phyloP scores from a whole-genome alignment of 73 alveolate genomes.

The Paramecium caudatum region DNA sequence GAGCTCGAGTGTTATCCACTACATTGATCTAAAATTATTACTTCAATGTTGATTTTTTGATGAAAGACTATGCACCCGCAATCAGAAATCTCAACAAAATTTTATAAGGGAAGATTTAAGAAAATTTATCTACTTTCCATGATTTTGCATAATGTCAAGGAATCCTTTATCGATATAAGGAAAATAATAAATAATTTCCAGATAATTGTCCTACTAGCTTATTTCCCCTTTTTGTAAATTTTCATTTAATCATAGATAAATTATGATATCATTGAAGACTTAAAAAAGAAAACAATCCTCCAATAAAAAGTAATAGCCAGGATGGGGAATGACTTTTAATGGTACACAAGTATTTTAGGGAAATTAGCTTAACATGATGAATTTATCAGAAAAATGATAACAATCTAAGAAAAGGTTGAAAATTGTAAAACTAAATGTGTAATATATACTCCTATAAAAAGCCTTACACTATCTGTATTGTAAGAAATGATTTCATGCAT shows the following conservation, averaged over 20 bases:
- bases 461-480: conserved; percentile 50
- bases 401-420: conserved; percentile 65
- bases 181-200: not conserved
- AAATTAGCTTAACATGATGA: conserved; percentile 52
- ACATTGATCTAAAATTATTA: conserved; percentile 6
- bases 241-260: conserved; percentile 25
- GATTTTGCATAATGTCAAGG: conserved; percentile 47
- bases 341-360: conserved; percentile 50
- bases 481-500: conserved; percentile 70
- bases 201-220: conserved; percentile 42
- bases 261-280: conserved; percentile 59
- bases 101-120: not conserved
- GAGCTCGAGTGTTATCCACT: not conserved
- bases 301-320: conserved; percentile 58
- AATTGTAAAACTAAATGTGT: conserved; percentile 51
- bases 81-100: not conserved
- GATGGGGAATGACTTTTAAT: conserved; percentile 69
- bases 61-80: not conserved
- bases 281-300: conserved; percentile 60
- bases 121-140: conserved; percentile 6
- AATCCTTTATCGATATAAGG: conserved; percentile 25
- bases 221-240: conserved; percentile 19
- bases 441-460: not conserved
- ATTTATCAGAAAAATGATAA: conserved; percentile 43
- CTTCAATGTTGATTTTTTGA: conserved; percentile 5